Conservation (phyloP, 768 basidiomycete species). For the Harrya chromipes region DNA sequence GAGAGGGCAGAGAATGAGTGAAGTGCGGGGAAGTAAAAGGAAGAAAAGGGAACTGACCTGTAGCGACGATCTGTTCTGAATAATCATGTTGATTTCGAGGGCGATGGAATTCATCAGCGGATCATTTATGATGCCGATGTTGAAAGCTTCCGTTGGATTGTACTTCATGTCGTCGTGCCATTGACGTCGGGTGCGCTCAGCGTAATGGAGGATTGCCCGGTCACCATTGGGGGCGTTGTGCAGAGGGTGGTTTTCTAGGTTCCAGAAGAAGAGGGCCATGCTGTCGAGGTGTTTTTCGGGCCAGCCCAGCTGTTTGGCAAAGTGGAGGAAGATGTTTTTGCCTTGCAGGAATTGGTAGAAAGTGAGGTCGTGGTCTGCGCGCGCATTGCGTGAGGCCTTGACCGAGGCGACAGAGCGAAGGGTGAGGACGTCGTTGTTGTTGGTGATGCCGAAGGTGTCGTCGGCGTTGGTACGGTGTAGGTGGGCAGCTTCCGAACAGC, state of each 20-base stretch:
- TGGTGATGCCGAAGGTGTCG: too few species aligned
- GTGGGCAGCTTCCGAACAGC: neutral
- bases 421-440: too few species aligned
- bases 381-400: too few species aligned
- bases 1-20: too few species aligned
- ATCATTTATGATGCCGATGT: constrained; percentile 2
- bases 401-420: too few species aligned
- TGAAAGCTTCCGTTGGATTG: neutral
- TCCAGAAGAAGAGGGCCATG: constrained; percentile 1
- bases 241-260: neutral
- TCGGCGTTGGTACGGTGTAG: too few species aligned
- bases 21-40: too few species aligned
- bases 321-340: constrained; percentile 6
- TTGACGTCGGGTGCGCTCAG: neutral
- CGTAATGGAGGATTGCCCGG: neutral
- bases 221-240: neutral
- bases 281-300: neutral
- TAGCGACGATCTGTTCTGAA: too few species aligned
- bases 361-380: too few species aligned
- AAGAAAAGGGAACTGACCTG: too few species aligned
- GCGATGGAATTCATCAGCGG: neutral
- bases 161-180: constrained; percentile 9
- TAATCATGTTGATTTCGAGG: too few species aligned
- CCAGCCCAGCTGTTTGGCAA: neutral
- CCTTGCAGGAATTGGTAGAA: constrained; percentile 1